Evolutionary conservation across 2,329 filamentous ascomycete genomes (phyloP).

Genomic region (Sarocladiaceae sp.): DNA sequence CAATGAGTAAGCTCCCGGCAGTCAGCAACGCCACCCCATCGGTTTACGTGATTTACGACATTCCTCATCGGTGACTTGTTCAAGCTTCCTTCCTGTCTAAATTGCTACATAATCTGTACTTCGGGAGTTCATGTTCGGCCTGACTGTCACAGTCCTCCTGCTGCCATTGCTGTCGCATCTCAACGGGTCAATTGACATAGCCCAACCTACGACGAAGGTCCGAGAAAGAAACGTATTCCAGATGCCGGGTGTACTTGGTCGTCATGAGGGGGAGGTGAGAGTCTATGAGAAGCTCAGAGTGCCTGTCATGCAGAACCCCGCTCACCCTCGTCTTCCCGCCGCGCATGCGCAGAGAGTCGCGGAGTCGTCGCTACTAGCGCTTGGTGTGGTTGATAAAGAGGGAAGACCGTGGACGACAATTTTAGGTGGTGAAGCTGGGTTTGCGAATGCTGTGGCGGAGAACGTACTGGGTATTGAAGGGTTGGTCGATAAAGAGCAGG

Average conservation of each 20-base stretch:
- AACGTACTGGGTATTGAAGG: slow-evolving; percentile 61
- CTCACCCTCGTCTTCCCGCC: slow-evolving; percentile 55
- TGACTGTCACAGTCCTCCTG: not conserved
- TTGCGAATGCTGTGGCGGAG: slow-evolving; percentile 52
- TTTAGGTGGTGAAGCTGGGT: slow-evolving; percentile 70
- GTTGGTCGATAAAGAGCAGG: slow-evolving; percentile 51
- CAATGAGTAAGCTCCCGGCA: not conserved
- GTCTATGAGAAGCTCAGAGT: slow-evolving; percentile 61
- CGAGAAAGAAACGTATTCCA: not conserved
- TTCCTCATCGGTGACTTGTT: not conserved
- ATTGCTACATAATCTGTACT: too few species aligned
- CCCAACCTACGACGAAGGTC: not conserved
- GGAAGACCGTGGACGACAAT: slow-evolving; percentile 71
- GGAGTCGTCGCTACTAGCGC: slow-evolving; percentile 62
- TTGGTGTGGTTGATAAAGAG: slow-evolving; percentile 65
- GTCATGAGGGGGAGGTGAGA: slow-evolving; percentile 59
- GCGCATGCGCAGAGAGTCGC: slow-evolving; percentile 58
- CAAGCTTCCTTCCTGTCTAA: not conserved
- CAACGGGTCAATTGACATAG: not conserved
- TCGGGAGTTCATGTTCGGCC: too few species aligned
- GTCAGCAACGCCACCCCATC: not conserved
- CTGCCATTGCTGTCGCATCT: not conserved
- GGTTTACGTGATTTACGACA: not conserved
- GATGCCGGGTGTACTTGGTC: not conserved
- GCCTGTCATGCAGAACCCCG: slow-evolving; percentile 60